Base-by-base conservation (phyloP, 176 grass and related monocot species). In the Saccharum spontaneum region DNA sequence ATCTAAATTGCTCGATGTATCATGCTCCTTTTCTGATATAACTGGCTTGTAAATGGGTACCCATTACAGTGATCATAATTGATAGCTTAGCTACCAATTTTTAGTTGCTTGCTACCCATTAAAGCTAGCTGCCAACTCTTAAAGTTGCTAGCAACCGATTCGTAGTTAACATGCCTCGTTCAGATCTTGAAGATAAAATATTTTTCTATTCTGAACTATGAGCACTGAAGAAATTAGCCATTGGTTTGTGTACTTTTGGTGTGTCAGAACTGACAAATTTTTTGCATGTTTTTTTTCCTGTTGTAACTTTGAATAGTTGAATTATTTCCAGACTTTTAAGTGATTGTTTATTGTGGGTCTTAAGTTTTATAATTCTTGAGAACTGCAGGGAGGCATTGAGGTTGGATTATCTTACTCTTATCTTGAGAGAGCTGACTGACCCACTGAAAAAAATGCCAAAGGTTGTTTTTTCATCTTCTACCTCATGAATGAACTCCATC, bases 361-460 rank as follows among this genome's bases (percentile, higher is more conserved):
- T n/a, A 63, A 81, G 20, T 84, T 23, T 83, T 83, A 18, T 83
- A 69, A 83, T 79, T 54, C 41, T 80, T 92, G 74, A 57, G 4
- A 66, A 73, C 14, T 82, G 41, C 83, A 99, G 97, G 88, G 97
- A 92, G 68, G 78, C 90, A 14, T 90, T 99, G 88, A 91, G 97
- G 78, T 40, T 94, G 18, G 94, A 99, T 84, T 97, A 94, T 85
- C 86, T 94, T 31, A 94, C 89, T 90, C 82, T 92, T 91, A 82
- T 99, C 48, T 86, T 97, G 84, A 92, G 83, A 86, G 78, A 94
- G 63, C 80, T 96, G 82, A 97, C 86, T 65, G 82, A 89, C 5
- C 91, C 94, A 43, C 82, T 99, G 54, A 89, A 82, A 65, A 87
- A 77, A 85, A 92, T 94, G 88, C 34, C 90, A 39, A 99, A 99